Evolutionary conservation across 2,329 filamentous ascomycete genomes (phyloP).

Genomic region (Fusarium buharicum): DNA sequence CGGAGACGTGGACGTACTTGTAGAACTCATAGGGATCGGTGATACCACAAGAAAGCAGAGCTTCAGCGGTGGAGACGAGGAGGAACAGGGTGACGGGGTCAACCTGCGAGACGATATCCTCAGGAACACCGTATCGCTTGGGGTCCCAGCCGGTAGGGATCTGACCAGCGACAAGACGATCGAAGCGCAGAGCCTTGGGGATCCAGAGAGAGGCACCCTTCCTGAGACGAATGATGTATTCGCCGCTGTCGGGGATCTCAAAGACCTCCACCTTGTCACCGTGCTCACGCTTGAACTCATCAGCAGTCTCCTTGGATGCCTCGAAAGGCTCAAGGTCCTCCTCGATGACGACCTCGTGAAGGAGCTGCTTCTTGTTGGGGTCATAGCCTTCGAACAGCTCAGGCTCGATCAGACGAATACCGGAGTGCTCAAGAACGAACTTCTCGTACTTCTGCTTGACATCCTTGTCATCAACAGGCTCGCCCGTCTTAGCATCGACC

Average conservation of each 20-base stretch:
- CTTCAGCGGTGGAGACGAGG: constrained; percentile 91
- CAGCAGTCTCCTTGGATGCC: constrained; percentile 94
- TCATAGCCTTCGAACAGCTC: constrained; percentile 98
- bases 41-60: constrained; percentile 90
- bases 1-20: constrained; percentile 98
- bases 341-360: constrained; percentile 97
- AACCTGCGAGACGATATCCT: constrained; percentile 97
- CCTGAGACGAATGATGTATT: constrained; percentile 93
- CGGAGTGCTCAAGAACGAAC: constrained; percentile 93
- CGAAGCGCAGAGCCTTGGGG: constrained; percentile 95
- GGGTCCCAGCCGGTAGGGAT: constrained; percentile 98
- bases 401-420: constrained; percentile 96
- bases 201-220: constrained; percentile 96
- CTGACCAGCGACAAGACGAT: constrained; percentile 96
- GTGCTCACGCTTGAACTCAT: constrained; percentile 97
- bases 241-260: constrained; percentile 90
- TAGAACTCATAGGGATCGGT: constrained; percentile 99
- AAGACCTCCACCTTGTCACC: constrained; percentile 98
- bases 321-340: constrained; percentile 98
- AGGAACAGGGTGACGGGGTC: constrained; percentile 97
- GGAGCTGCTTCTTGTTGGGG: constrained; percentile 97
- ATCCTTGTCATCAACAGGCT: constrained; percentile 98
- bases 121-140: constrained; percentile 93
- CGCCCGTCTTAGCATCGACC: constrained; percentile 93
- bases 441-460: constrained; percentile 98